Evolutionary conservation across 192 early-diverging fungal genomes (phyloP).

Genomic region (Ramicandelaber brevisporus): DNA sequence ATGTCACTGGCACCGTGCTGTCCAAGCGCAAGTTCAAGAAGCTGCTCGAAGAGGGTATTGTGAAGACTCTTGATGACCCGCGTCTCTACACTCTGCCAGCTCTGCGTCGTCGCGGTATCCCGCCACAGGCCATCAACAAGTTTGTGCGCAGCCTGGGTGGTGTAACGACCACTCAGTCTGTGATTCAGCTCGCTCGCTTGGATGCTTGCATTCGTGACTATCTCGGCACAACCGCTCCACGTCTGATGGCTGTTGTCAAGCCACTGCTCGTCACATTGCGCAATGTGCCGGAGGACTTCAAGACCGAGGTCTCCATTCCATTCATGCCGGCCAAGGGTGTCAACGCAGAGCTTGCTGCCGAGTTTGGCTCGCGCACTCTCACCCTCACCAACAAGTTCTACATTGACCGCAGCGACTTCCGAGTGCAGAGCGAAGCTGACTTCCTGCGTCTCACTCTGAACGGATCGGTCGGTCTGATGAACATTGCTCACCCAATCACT

Average conservation of each 20-base stretch:
- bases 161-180: slow-evolving; percentile 46
- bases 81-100: slow-evolving; percentile 87
- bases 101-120: slow-evolving; percentile 88
- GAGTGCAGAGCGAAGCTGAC: slow-evolving; percentile 73
- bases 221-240: slow-evolving; percentile 74
- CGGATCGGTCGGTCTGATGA: slow-evolving; percentile 83
- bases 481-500: slow-evolving; percentile 68
- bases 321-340: slow-evolving; percentile 87
- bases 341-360: too few relatives aligned
- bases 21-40: slow-evolving; percentile 94
- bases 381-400: slow-evolving; percentile 84
- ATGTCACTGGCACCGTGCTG: slow-evolving; percentile 78
- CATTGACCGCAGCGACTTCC: slow-evolving; percentile 92
- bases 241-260: slow-evolving; percentile 72
- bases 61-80: slow-evolving; percentile 89
- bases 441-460: slow-evolving; percentile 84
- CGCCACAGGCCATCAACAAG: slow-evolving; percentile 89
- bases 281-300: slow-evolving; percentile 64
- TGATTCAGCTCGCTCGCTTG: slow-evolving; percentile 64
- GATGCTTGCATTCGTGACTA: slow-evolving; percentile 91
- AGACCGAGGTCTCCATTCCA: slow-evolving; percentile 53
- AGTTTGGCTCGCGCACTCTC: slow-evolving; percentile 63
- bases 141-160: slow-evolving; percentile 91
- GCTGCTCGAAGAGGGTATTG: slow-evolving; percentile 54
- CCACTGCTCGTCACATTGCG: slow-evolving; percentile 73